These are phyloP conservation scores for Kuraishia cidri DNA, from an alignment of 805 yeast genomes.

Conservation along the genomic window DNA sequence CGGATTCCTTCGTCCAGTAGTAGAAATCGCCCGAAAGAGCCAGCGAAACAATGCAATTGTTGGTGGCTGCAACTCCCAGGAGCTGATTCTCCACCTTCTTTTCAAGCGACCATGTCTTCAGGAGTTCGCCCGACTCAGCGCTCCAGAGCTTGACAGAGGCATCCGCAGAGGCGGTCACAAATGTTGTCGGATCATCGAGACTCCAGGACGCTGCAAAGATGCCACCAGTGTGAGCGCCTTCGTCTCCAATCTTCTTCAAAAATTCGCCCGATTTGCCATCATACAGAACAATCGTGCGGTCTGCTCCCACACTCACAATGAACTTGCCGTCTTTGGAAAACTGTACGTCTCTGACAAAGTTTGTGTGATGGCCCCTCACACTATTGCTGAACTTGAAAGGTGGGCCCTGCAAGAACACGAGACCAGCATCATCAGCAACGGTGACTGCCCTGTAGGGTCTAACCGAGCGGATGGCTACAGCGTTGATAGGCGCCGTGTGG, in stretches of 20 bases:
- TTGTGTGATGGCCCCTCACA: conserved; percentile 65
- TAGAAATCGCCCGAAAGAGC: conserved; percentile 67
- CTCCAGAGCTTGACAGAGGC: conserved; percentile 61
- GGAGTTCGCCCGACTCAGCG: conserved; percentile 29
- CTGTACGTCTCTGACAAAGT: conserved; percentile 71
- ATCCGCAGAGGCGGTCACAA: conserved; percentile 84
- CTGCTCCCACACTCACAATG: conserved; percentile 79
- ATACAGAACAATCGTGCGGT: conserved; percentile 66
- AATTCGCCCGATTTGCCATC: conserved; percentile 86
- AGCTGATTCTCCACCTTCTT: conserved; percentile 54
- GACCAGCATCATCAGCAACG: conserved; percentile 79
- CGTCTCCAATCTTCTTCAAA: conserved; percentile 36
- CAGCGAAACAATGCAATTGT: conserved; percentile 50
- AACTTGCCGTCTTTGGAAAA: conserved; percentile 76
- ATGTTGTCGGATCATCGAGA: conserved; percentile 35
- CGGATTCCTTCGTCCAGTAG: conserved; percentile 35
- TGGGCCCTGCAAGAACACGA: conserved; percentile 85
- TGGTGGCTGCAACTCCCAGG: conserved; percentile 70
- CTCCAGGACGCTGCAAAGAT: conserved; percentile 74
- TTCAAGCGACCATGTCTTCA: conserved; percentile 43
- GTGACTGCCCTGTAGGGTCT: conserved; percentile 94
- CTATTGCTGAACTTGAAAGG: conserved; percentile 83
- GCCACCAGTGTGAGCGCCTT: conserved; percentile 60
- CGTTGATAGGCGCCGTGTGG: conserved; percentile 75
- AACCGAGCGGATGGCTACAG: conserved; percentile 74